Evolutionary conservation across 2,329 filamentous ascomycete genomes (phyloP), one percentile per base, ranked within the genome.

Genomic region (Fusarium sp.): DNA sequence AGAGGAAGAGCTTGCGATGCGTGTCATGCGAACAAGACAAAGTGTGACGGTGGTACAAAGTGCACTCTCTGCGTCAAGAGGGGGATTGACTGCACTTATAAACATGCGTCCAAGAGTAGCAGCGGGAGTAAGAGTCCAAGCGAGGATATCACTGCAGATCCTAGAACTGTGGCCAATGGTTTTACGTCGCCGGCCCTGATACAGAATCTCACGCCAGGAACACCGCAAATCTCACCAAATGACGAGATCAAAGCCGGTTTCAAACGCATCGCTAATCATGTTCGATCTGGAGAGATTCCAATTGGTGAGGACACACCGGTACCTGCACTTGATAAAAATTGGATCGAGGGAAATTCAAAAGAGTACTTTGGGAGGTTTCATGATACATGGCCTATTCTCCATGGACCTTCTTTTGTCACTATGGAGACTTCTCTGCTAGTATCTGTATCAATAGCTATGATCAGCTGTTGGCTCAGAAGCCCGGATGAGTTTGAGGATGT

Each of bases 21-120:
- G 11, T 86, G 84, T 33, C 84, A 83, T 52, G 76, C 80, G n/a
- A 84, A 82, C 65, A 86, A 85, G 74, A 84, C 81, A 4, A 84
- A 83, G 65, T 85, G 84, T 55, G 80, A 83, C 63, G 84, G 84
- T 4, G 81, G 82, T 18, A 61, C 73, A 4, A 78, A 77, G 29
- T 85, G 84, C 48, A 79, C 80, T 2, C 79, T 82, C 5, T 85
- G 84, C 49, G 68, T 72, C 9, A 84, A 83, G 69, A 79, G 81
- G 61, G 79, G 78, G 4, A 79, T 83, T 23, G 68, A 70, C 21
- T 85, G 84, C 64, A 81, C 79, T 0, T 85, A 83, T 44, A 76
- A 78, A 19, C 76, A 79, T 9, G 67, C 65, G 3, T 63, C 66
- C 1, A 66, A 73, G 8, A 68, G 60, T 12, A 57, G 35, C 16